phyloP scores from a whole-genome alignment of 108 stramenopile species.

The Cyclotella sp. region DNA sequence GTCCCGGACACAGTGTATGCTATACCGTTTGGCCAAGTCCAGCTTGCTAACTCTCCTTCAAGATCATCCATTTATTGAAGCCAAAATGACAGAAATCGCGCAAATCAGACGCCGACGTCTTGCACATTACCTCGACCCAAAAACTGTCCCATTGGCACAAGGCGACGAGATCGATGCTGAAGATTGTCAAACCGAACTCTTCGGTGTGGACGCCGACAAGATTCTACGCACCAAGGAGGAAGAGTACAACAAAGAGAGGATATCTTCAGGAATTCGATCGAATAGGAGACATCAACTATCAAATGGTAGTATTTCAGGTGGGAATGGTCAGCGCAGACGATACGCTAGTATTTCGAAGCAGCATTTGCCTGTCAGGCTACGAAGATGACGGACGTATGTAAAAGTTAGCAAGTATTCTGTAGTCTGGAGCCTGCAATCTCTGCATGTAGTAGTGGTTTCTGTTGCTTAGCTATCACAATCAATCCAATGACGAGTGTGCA shows the following conservation, averaged over 20 bases:
- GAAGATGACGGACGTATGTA: background rate
- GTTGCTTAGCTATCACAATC: no score
- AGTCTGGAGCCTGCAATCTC: no score
- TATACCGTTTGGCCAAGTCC: conserved; percentile 48
- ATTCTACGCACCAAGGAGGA: conserved; percentile 42
- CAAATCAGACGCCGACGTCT: conserved; percentile 48
- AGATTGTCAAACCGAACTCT: conserved; percentile 55
- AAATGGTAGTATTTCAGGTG: background rate
- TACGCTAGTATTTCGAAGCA: background rate
- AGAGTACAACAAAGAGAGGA: conserved; percentile 21
- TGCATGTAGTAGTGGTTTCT: no score
- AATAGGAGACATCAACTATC: background rate
- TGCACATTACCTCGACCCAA: conserved; percentile 47
- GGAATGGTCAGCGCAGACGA: conserved; percentile 5
- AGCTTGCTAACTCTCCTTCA: conserved; percentile 40
- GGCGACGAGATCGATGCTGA: conserved; percentile 62
- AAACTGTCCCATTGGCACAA: conserved; percentile 19
- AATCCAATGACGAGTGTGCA: no score
- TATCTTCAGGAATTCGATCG: conserved; percentile 29
- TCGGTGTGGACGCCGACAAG: conserved; percentile 44
- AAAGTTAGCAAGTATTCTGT: background rate
- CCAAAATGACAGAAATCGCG: conserved; percentile 57
- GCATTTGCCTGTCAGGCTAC: background rate
- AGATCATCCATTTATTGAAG: conserved; percentile 55
- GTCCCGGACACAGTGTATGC: conserved; percentile 63